Percentiles rank a stretch among this genome's conserved stretches.
Evolutionary conservation across 208 protist species (phyloP).

Genomic region (Trypanosoma conorhini): DNA sequence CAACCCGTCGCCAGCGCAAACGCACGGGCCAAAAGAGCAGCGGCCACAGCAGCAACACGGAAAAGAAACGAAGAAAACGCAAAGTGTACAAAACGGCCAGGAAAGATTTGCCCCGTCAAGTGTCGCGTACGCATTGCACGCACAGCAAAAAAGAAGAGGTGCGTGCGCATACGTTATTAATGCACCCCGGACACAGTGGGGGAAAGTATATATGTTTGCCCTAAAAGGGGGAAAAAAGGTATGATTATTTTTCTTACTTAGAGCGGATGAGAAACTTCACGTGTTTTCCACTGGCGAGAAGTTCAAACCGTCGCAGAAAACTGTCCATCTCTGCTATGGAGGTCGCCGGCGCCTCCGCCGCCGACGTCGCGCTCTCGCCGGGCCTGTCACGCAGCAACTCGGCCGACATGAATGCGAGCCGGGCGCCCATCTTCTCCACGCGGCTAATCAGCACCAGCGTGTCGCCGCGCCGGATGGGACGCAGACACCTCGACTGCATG

Average conservation of each 20-base stretch:
- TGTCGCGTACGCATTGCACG: no score
- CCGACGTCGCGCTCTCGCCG: conserved; percentile 12
- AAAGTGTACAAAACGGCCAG: no score
- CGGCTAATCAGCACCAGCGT: conserved; percentile 52
- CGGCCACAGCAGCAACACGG: no score
- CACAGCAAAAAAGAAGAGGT: no score
- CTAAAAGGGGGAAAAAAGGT: no score
- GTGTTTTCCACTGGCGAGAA: conserved; percentile 48
- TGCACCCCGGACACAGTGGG: no score
- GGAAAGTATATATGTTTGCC: no score
- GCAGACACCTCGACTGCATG: conserved; percentile 44
- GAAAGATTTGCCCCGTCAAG: no score
- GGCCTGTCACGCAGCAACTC: conserved; percentile 22
- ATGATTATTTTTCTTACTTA: conserved; percentile 10
- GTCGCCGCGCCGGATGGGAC: conserved; percentile 44
- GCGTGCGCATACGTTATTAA: no score
- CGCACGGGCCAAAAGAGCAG: no score
- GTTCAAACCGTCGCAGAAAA: conserved; percentile 40
- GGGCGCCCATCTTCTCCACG: conserved; percentile 73
- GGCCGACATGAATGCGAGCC: conserved; percentile 67
- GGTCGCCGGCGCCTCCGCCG: conserved; percentile 9
- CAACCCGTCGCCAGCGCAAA: no score
- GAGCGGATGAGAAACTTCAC: conserved; percentile 58
- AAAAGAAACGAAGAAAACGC: no score
- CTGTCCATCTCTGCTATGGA: conserved; percentile 41